A percentile compares a stretch with the other conserved stretches of the same genome.
phyloP scores from a whole-genome alignment of 371 early-diverging fungal genomes.

The Choanephora cucurbitarum region DNA sequence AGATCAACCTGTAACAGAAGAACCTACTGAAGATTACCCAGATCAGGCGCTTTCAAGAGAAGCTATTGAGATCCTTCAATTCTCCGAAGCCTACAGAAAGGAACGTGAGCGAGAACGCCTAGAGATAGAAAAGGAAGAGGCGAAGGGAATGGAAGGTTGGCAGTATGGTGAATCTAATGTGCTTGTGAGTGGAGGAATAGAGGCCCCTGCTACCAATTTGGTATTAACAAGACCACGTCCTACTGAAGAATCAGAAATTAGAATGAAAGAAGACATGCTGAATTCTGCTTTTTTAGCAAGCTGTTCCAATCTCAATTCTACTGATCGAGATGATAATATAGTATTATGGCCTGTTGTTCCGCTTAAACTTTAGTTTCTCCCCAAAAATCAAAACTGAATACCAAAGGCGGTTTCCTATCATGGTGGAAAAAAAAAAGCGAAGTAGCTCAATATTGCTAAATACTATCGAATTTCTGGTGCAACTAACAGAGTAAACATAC shows the following conservation, averaged over 20 bases:
- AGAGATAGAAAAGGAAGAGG: conserved; percentile 15
- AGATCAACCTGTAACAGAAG: background rate
- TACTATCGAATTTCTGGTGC: too few species aligned
- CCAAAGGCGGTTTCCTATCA: too few species aligned
- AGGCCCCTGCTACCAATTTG: conserved; percentile 34
- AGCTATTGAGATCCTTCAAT: conserved; percentile 42
- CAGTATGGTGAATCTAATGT: conserved; percentile 30
- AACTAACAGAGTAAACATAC: too few species aligned
- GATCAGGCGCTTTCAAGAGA: conserved; percentile 27
- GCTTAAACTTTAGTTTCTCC: conserved; percentile 24
- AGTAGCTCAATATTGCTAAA: too few species aligned
- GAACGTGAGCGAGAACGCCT: conserved; percentile 25
- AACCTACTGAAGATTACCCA: conserved; percentile 5
- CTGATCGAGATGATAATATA: conserved; percentile 14
- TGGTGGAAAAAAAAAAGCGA: too few species aligned
- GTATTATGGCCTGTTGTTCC: conserved; percentile 44
- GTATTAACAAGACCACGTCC: conserved; percentile 16
- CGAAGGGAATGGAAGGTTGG: conserved; percentile 27
- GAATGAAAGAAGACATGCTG: conserved; percentile 31
- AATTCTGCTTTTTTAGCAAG: conserved; percentile 30
- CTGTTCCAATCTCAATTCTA: conserved; percentile 22
- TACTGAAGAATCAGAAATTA: conserved; percentile 6
- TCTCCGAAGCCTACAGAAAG: conserved; percentile 41
- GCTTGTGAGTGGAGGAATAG: conserved; percentile 22
- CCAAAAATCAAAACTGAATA: too few species aligned